phyloP scores from a whole-genome alignment of 495 filamentous ascomycete species.

The Aspergillus saccharolyticus region DNA sequence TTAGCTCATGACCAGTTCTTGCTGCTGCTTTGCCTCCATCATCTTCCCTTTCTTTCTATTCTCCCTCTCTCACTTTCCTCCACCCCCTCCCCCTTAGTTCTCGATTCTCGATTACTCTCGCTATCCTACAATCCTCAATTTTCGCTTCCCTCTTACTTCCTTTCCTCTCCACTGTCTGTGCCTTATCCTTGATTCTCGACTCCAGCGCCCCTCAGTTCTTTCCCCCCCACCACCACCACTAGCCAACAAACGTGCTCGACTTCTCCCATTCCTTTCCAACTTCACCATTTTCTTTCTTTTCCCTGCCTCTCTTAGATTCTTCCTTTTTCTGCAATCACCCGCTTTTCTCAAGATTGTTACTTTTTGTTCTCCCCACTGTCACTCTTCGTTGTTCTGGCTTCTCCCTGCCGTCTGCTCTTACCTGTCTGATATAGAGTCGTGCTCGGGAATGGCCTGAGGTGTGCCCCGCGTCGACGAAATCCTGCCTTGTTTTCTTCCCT shows the following conservation, averaged over 20 bases:
- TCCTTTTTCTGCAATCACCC: not conserved
- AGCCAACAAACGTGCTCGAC: not conserved
- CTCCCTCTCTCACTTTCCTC: not conserved
- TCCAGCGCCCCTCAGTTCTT: not conserved
- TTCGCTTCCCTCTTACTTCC: conserved; percentile 5
- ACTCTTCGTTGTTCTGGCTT: not conserved
- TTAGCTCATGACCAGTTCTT: not conserved
- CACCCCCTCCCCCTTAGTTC: not conserved
- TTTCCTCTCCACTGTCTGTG: not conserved
- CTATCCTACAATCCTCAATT: not conserved
- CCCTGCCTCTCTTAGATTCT: not conserved
- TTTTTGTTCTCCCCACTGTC: not conserved
- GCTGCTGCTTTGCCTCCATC: not conserved
- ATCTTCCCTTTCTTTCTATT: not conserved
- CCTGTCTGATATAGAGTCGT: not conserved
- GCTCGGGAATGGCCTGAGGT: conserved; percentile 15
- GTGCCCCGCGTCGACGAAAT: conserved; percentile 19
- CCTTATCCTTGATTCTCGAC: not conserved
- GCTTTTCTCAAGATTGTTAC: not conserved
- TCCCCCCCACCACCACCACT: not conserved
- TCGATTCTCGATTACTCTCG: not conserved
- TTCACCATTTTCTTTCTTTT: not conserved
- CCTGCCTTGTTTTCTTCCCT: conserved; percentile 1
- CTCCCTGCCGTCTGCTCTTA: not conserved
- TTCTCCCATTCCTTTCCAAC: not conserved